Base-by-base conservation (phyloP, 2,329 filamentous ascomycete genomes). In the Aspergillus sp. region DNA sequence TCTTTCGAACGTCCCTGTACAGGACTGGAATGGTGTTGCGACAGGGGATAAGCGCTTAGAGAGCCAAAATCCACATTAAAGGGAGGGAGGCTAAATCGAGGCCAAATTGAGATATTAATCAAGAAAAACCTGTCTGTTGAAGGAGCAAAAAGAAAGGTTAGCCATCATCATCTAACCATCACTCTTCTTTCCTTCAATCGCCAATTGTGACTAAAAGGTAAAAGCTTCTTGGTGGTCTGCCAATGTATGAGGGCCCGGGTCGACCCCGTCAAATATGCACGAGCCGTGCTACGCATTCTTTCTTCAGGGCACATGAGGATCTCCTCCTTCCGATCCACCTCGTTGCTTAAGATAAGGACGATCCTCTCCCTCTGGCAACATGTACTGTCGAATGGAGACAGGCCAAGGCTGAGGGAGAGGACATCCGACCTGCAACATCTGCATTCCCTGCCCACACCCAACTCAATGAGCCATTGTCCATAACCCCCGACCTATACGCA, bases 31-130 rank as follows among this genome's bases (percentile, higher is more conserved):
- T 66, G 63, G 59, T 62, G 65, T 65, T 55, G 60, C 57, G 64
- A 60, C 63, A 60, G 51, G 32, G 52, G 58, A 60, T 47, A 63
- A 61, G 59, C 57, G 59, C 67, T 50, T 68, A 64, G 62, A 69
- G 62, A 66, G 64, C 67, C 65, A 58, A 67, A 63, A 69, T 71
- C 65, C 63, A 69, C 67, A 72, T 65, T 60, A 61, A 65, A 67
- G 65, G 67, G 64, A 65, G 60, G 59, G 65, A 64, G 65, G 62
- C 55, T 56, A 65, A 60, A 65, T 62, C 49, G 65, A 69, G 65
- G 67, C 65, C 64, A 62, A 60, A 50, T 36, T 55, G 54, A 55
- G 55, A 57, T 57, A 47, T 56, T 52, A 58, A 55, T 55, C 41
- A 66, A 62, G 62, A 52, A 59, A 59, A 60, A 65, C 62, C 61